Conservation (phyloP, 495 filamentous ascomycete species). For the Aspergillus campestris region DNA sequence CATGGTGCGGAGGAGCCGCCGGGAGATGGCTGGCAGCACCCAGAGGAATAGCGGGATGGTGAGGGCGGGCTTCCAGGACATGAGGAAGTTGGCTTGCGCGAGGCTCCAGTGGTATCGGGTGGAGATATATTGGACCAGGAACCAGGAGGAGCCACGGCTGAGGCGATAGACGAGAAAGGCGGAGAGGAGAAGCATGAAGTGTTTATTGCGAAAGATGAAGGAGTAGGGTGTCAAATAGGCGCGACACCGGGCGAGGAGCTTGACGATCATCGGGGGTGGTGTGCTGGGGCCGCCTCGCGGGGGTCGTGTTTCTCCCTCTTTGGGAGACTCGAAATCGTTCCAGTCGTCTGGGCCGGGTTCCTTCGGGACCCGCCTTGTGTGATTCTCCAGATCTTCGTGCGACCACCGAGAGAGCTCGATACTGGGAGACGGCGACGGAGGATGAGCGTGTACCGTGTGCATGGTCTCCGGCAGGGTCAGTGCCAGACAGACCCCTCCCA, state of each 20-base stretch:
- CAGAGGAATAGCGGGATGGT: slow-evolving; percentile 44
- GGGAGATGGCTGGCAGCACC: slow-evolving; percentile 36
- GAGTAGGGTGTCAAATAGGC: slow-evolving; percentile 29
- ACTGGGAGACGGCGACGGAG: slow-evolving; percentile 4
- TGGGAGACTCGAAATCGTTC: slow-evolving; percentile 7
- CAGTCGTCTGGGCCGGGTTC: slow-evolving; percentile 5
- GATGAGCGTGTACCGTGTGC: slow-evolving; percentile 14
- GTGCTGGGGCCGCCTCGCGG: too few relatives aligned
- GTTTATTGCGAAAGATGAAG: slow-evolving; percentile 38
- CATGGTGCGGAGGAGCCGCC: slow-evolving; percentile 25
- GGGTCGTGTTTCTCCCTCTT: slow-evolving; percentile 9
- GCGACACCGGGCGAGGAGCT: slow-evolving; percentile 8
- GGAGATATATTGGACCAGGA: slow-evolving; percentile 51
- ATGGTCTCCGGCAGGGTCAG: slow-evolving; percentile 49
- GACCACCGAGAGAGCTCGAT: slow-evolving; percentile 29
- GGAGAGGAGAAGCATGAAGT: slow-evolving; percentile 37
- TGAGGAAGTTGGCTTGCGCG: slow-evolving; percentile 45
- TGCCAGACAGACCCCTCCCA: slow-evolving; percentile 30
- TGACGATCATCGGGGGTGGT: slow-evolving; percentile 11
- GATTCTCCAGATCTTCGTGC: slow-evolving; percentile 6
- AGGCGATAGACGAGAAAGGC: slow-evolving; percentile 46
- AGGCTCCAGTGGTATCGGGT: slow-evolving; percentile 48
- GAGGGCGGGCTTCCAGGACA: slow-evolving; percentile 41
- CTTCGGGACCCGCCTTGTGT: slow-evolving; percentile 5
- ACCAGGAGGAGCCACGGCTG: slow-evolving; percentile 40